These are phyloP conservation scores for Clavispora fructus DNA, from an alignment of 805 yeast genomes.

Conservation along the genomic window DNA sequence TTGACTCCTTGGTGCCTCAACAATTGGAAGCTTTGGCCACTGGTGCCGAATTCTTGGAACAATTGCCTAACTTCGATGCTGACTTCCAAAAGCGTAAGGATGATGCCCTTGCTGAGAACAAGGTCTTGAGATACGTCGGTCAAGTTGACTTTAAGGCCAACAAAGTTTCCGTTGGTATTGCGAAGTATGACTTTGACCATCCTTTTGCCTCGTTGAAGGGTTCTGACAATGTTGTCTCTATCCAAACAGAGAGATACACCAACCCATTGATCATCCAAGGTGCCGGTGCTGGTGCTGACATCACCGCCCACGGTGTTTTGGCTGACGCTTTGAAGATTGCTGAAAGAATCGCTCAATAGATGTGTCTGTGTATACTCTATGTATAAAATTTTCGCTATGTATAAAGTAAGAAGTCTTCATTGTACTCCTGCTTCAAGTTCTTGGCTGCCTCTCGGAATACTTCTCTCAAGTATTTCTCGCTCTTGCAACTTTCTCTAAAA, in stretches of 20 bases:
- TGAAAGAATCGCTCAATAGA: conserved; percentile 60
- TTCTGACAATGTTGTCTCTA: conserved; percentile 90
- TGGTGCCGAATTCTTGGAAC: conserved; percentile 72
- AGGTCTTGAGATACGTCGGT: conserved; percentile 93
- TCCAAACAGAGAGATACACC: conserved; percentile 85
- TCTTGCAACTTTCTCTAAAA: conserved; percentile 59
- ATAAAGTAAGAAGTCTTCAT: conserved; percentile 13
- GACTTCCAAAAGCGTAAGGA: conserved; percentile 73
- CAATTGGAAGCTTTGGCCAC: conserved; percentile 69
- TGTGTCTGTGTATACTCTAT: conserved; percentile 2
- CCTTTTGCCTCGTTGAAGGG: conserved; percentile 96
- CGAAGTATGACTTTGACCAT: conserved; percentile 80
- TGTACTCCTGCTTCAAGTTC: conserved; percentile 35
- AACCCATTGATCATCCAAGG: conserved; percentile 96
- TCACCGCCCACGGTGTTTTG: conserved; percentile 77
- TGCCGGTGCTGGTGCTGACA: conserved; percentile 87
- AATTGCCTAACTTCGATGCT: conserved; percentile 76
- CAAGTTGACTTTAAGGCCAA: conserved; percentile 72
- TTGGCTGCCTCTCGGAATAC: conserved; percentile 58
- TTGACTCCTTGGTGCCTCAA: conserved; percentile 87
- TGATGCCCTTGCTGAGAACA: conserved; percentile 74
- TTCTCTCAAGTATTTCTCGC: conserved; percentile 41
- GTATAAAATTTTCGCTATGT: not conserved
- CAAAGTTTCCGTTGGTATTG: conserved; percentile 79
- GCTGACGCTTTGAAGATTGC: conserved; percentile 92